Percentiles rank a stretch among this genome's conserved stretches.
Evolutionary conservation across 2,329 filamentous ascomycete genomes (phyloP).

Genomic region (Bimuria novae-zelandiae): DNA sequence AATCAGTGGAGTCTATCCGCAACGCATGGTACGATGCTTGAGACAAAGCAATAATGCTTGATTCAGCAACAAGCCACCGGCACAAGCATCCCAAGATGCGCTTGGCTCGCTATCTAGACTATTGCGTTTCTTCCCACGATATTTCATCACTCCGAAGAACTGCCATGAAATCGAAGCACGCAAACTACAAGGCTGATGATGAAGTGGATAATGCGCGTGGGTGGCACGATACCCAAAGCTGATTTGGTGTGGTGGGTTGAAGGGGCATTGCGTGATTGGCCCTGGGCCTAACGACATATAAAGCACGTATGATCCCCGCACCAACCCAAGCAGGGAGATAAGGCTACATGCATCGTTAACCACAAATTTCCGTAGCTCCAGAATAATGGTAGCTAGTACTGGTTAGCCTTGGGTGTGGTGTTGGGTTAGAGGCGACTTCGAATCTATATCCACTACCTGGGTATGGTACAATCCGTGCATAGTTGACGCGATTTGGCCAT

Average conservation of each 20-base stretch:
- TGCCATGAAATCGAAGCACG: constrained; percentile 26
- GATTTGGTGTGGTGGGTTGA: constrained; percentile 27
- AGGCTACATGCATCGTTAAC: too few relatives aligned
- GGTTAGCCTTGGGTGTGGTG: neutral
- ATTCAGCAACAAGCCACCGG: neutral
- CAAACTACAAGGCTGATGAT: constrained; percentile 20
- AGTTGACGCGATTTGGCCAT: constrained; percentile 31
- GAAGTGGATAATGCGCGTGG: neutral
- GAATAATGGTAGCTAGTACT: neutral
- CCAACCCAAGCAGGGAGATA: constrained; percentile 13
- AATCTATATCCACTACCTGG: too few relatives aligned
- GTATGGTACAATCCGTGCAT: constrained; percentile 38
- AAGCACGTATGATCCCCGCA: constrained; percentile 13
- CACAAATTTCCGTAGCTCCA: neutral
- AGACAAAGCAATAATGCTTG: neutral
- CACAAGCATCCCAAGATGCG: too few relatives aligned
- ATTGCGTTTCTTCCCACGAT: neutral
- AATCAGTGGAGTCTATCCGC: too few relatives aligned
- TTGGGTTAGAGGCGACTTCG: too few relatives aligned
- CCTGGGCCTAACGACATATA: constrained; percentile 33
- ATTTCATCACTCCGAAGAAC: neutral
- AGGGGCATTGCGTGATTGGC: constrained; percentile 47
- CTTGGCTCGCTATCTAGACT: too few relatives aligned
- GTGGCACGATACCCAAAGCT: constrained; percentile 14
- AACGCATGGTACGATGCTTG: neutral